Evolutionary conservation across 2,329 filamentous ascomycete species (phyloP).

Genomic region (Fusarium nygamai): DNA sequence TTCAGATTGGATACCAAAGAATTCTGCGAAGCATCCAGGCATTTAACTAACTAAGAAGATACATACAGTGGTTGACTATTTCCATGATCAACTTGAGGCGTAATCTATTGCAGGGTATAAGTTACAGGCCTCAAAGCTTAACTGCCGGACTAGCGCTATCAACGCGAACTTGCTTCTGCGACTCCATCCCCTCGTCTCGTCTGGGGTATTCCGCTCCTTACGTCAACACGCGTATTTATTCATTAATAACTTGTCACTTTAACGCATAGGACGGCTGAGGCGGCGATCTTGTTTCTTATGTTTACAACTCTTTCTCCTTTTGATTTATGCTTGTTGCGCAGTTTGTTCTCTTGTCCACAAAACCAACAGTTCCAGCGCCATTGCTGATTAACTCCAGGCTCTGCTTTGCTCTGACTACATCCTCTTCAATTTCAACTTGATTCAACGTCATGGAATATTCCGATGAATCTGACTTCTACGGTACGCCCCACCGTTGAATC

Average conservation of each 20-base stretch:
- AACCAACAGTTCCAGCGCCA: background rate
- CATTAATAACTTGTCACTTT: background rate
- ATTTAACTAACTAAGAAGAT: background rate
- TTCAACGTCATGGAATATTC: constrained; percentile 48
- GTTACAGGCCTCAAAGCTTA: constrained; percentile 9
- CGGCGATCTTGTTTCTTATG: background rate
- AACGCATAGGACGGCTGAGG: background rate
- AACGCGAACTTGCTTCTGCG: constrained; percentile 38
- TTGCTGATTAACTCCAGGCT: background rate
- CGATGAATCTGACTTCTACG: constrained; percentile 67
- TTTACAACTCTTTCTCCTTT: background rate
- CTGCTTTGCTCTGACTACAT: background rate
- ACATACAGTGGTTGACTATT: background rate
- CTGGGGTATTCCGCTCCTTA: constrained; percentile 24
- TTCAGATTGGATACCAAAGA: background rate
- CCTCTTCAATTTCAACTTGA: background rate
- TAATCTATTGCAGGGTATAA: background rate
- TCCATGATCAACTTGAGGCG: background rate
- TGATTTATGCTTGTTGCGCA: background rate
- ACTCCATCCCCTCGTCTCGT: constrained; percentile 24
- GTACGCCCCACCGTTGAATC: constrained; percentile 45
- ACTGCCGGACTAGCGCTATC: constrained; percentile 29
- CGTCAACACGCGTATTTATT: constrained; percentile 21
- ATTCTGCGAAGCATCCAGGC: background rate
- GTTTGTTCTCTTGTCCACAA: background rate